phyloP scores from a whole-genome alignment of 345 rosid genomes.

The Salix exigua region DNA sequence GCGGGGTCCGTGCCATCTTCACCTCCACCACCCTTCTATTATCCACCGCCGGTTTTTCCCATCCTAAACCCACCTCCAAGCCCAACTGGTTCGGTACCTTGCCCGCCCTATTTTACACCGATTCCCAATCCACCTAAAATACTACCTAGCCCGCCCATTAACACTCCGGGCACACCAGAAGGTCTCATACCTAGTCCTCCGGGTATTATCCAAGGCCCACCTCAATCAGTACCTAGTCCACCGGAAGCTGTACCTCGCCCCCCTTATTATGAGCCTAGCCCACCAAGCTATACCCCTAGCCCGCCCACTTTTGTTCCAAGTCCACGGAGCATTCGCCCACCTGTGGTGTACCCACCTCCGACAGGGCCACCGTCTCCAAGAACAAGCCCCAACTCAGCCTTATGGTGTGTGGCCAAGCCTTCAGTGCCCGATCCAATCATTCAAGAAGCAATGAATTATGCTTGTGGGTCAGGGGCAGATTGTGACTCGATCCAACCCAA shows the following conservation, averaged over 20 bases:
- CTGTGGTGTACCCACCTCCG: slow-evolving; percentile 77
- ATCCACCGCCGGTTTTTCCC: slow-evolving; percentile 33
- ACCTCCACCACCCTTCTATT: slow-evolving; percentile 24
- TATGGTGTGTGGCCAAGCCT: slow-evolving; percentile 95
- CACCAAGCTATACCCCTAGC: slow-evolving; percentile 30
- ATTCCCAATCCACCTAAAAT: slow-evolving; percentile 23
- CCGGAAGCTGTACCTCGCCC: not conserved
- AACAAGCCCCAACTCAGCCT: slow-evolving; percentile 35
- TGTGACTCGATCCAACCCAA: slow-evolving; percentile 62
- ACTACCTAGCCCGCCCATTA: slow-evolving; percentile 10
- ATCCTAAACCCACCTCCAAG: slow-evolving; percentile 46
- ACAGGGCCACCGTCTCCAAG: slow-evolving; percentile 57
- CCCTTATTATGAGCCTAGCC: slow-evolving; percentile 27
- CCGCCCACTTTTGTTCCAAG: slow-evolving; percentile 36
- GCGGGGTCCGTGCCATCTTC: slow-evolving; percentile 1
- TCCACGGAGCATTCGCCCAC: slow-evolving; percentile 59
- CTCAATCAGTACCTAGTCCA: not conserved
- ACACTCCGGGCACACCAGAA: slow-evolving; percentile 31
- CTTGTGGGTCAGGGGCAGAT: slow-evolving; percentile 88
- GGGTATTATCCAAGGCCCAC: not conserved
- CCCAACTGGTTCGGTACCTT: slow-evolving; percentile 6
- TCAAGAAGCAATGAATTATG: slow-evolving; percentile 91
- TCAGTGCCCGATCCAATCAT: slow-evolving; percentile 93
- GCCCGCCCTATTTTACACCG: not conserved
- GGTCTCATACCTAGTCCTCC: slow-evolving; percentile 22